Base-by-base conservation (phyloP, 2,329 filamentous ascomycete genomes). In the Ophiostoma montium region DNA sequence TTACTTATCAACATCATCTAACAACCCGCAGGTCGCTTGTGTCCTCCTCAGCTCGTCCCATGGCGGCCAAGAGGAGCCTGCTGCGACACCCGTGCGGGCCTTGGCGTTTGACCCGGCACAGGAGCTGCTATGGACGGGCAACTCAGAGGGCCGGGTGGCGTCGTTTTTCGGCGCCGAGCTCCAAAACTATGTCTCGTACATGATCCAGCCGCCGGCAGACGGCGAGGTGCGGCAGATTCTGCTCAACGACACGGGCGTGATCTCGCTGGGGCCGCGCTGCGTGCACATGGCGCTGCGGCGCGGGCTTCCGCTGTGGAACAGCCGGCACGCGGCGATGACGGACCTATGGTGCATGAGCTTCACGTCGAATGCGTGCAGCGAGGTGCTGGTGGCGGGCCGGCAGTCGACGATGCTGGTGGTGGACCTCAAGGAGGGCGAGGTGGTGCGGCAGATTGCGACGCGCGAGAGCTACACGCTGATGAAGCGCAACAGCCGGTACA, bases 271-370 rank as follows among this genome's bases (percentile, higher is more conserved):
- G 4, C 73, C 82, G 33, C 81, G 80, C 55, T 87, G 88, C 62
- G 74, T 96, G 12, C 92, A 98, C 66, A 86, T 95, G 73, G 80
- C 88, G n/a, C 74, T 78, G 52, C 78, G 92, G 49, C 78, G 86
- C 54, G 92, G 92, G 2, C 68, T 86, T 50, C 80, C 88, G 47
- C 74, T 92, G 69, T 96, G 92, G 89, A 88, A 95, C 65, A 72
- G 95, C 53, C 77, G 54, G 18, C 52, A 57, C 47, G 50, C 47
- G 27, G 82, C 84, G 50, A 94, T 96, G 82, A 79, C 75, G 55
- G 86, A 95, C 60, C 69, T 98, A 55, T 79, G 80, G 57, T 96
- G 92, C 65, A 96, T 96, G 88, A 90, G 84, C 62, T 95, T 94
- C 62, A 94, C 87, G 1, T 88, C 86, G 27, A 88, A 88, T 60